Conservation (phyloP, 2,329 filamentous ascomycete species). For the Aspergillus ruber region DNA sequence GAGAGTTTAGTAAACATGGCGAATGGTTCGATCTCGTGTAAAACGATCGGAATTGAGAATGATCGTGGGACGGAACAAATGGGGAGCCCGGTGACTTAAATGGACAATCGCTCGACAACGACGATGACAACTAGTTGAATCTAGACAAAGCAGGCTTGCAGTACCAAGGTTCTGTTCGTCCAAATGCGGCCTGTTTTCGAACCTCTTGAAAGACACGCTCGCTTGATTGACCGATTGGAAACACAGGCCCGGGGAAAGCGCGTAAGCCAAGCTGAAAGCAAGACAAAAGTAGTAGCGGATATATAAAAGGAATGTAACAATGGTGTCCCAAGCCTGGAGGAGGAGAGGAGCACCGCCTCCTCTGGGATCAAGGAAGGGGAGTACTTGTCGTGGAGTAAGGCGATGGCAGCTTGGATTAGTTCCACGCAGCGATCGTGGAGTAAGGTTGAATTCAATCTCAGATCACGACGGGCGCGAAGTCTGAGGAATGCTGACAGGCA, state of each 20-base stretch:
- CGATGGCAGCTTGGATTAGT: neutral
- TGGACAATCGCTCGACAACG: conserved; percentile 14
- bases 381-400: neutral
- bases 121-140: conserved; percentile 9
- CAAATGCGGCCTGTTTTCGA: neutral
- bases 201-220: neutral
- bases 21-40: conserved; percentile 26
- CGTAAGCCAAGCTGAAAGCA: neutral
- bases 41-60: conserved; percentile 3
- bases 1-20: conserved; percentile 19
- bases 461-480: neutral
- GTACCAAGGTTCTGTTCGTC: neutral
- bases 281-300: neutral
- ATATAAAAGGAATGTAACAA: too few species aligned
- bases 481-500: neutral
- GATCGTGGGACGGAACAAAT: conserved; percentile 15
- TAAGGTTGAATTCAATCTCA: neutral
- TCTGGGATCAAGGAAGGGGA: too few species aligned
- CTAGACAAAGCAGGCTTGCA: conserved; percentile 6
- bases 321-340: too few species aligned
- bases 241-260: neutral
- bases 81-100: conserved; percentile 23
- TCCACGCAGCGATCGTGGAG: neutral
- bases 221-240: neutral
- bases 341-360: too few species aligned